These are phyloP conservation scores for Elaeis oleifera DNA, from an alignment of 202 grass and related monocot genomes.

Conservation along the genomic window DNA sequence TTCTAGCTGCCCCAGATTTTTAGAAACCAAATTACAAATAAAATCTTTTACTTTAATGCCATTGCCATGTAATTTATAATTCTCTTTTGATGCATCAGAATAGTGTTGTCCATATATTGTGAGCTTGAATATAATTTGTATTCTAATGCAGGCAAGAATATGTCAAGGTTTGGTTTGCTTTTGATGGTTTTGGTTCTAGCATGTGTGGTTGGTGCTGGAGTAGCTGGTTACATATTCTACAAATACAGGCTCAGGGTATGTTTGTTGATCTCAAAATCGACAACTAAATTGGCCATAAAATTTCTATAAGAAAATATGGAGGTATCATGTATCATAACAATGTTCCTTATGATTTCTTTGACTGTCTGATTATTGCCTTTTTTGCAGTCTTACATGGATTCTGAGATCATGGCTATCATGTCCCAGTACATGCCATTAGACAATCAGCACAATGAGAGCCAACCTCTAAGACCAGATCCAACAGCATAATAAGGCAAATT, in stretches of 20 bases:
- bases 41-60: no score
- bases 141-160: conserved; percentile 40
- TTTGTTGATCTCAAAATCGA: background rate
- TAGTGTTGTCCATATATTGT: no score
- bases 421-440: conserved; percentile 92
- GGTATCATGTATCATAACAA: no score
- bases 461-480: conserved; percentile 46
- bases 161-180: conserved; percentile 39
- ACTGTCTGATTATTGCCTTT: background rate
- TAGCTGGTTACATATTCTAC: conserved; percentile 73
- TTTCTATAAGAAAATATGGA: no score
- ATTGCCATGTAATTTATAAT: no score
- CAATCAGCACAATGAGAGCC: conserved; percentile 39
- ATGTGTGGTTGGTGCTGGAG: conserved; percentile 37
- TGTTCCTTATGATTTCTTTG: background rate
- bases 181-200: conserved; percentile 44
- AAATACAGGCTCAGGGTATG: conserved; percentile 87
- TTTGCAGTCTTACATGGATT: conserved; percentile 82
- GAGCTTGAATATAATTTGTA: background rate
- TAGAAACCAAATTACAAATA: no score
- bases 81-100: no score
- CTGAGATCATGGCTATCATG: conserved; percentile 79
- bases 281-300: background rate
- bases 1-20: no score
- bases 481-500: conserved; percentile 5